Evolutionary conservation across 2,329 filamentous ascomycete genomes (phyloP).

Genomic region (Hypoxylon sp.): DNA sequence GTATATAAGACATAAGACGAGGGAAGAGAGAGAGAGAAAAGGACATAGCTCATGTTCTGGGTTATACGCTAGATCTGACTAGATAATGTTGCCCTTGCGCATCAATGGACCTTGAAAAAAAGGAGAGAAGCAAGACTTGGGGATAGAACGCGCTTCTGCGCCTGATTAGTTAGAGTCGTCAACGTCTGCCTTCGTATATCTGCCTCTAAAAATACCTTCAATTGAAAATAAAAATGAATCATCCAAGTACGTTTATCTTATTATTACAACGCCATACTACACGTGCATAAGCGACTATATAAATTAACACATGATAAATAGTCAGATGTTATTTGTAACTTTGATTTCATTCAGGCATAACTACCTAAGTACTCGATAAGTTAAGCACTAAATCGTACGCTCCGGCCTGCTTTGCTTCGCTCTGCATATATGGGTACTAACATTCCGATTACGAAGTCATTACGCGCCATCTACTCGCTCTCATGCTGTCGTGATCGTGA

Average conservation of each 20-base stretch:
- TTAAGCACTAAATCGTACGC: not conserved
- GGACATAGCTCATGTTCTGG: not conserved
- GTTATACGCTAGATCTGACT: conserved; percentile 12
- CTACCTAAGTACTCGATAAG: conserved; percentile 15
- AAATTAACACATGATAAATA: not conserved
- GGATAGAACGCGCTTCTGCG: conserved; percentile 22
- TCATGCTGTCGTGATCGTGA: conserved; percentile 3
- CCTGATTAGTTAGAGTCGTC: conserved; percentile 25
- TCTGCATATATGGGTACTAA: not conserved
- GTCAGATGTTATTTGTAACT: conserved; percentile 21
- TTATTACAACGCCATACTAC: not conserved
- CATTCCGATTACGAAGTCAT: conserved; percentile 6
- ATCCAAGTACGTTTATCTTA: not conserved
- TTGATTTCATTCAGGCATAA: conserved; percentile 37
- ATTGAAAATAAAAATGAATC: conserved; percentile 12
- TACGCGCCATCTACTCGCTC: not conserved
- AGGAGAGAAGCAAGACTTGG: conserved; percentile 3
- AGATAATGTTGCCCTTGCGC: conserved; percentile 8
- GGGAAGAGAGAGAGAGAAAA: too few species aligned
- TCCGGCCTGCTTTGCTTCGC: conserved; percentile 6
- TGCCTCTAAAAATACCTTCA: conserved; percentile 7
- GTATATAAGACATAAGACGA: not conserved
- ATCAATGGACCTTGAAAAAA: conserved; percentile 2
- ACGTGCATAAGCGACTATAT: not conserved
- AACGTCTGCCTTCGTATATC: conserved; percentile 4